A percentile compares a stretch with the other conserved stretches of the same genome.
Conservation (phyloP, 2,329 filamentous ascomycete species). For the Cladophialophora psammophila region DNA sequence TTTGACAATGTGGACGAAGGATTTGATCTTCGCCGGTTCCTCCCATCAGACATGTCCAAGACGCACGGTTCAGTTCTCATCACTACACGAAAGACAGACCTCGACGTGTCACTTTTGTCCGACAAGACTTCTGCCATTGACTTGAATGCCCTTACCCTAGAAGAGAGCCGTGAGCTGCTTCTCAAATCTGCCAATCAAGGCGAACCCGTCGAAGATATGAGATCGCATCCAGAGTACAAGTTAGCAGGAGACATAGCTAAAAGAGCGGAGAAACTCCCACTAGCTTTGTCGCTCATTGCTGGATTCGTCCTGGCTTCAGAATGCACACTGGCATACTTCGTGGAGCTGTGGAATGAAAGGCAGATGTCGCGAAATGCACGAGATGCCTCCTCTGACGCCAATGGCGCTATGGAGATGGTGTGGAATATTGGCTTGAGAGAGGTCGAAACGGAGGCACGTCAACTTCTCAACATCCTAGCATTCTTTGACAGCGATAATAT, state of each 20-base stretch:
- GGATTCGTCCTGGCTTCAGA: conserved; percentile 6
- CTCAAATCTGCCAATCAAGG: too few relatives aligned
- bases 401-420: conserved; percentile 8
- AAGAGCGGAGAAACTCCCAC: conserved; percentile 2
- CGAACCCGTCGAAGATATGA: not conserved
- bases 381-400: not conserved
- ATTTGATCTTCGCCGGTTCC: not conserved
- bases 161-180: too few relatives aligned
- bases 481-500: conserved; percentile 10
- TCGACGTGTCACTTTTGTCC: too few relatives aligned
- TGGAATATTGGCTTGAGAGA: conserved; percentile 10
- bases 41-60: not conserved
- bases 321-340: conserved; percentile 1
- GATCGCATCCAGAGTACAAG: conserved; percentile 3
- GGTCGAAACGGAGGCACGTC: not conserved
- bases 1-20: conserved; percentile 13
- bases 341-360: not conserved
- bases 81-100: not conserved
- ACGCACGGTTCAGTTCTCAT: conserved; percentile 8
- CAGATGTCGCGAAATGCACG: not conserved
- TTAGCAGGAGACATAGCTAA: conserved; percentile 9
- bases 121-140: too few relatives aligned
- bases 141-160: too few relatives aligned
- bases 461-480: conserved; percentile 10
- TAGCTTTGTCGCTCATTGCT: conserved; percentile 7